Percentiles rank a stretch among this genome's conserved stretches.
Evolutionary conservation across 352 stramenopile genomes (phyloP).

Genomic region (Thalassiosira gravida): DNA sequence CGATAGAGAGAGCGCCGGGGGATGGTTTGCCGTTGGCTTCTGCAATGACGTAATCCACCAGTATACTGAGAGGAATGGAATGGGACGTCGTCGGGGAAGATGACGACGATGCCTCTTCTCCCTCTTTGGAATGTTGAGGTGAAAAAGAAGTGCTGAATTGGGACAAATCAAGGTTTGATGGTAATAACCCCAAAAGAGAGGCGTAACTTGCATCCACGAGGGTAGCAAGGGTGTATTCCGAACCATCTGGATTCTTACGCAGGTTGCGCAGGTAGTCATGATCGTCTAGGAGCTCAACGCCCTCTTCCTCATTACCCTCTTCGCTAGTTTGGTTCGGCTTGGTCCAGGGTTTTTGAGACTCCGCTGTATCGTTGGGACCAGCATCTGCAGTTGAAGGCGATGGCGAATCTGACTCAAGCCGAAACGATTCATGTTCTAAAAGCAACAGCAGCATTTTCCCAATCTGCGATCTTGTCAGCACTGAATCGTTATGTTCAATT

Average conservation of each 20-base stretch:
- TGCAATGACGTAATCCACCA: conserved; percentile 67
- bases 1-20: conserved; percentile 10
- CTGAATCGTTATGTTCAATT: conserved; percentile 1
- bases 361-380: not conserved
- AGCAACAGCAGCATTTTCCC: conserved; percentile 69
- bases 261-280: conserved; percentile 19
- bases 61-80: conserved; percentile 44
- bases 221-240: conserved; percentile 21
- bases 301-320: conserved; percentile 9
- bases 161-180: conserved; percentile 50
- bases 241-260: conserved; percentile 14
- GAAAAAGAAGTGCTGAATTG: conserved; percentile 20
- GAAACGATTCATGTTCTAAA: conserved; percentile 68
- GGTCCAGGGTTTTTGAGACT: conserved; percentile 11
- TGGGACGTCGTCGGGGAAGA: conserved; percentile 1
- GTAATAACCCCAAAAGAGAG: conserved; percentile 59
- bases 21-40: conserved; percentile 25
- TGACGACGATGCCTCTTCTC: conserved; percentile 2
- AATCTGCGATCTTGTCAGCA: conserved; percentile 59
- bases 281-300: conserved; percentile 27
- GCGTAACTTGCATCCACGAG: conserved; percentile 65
- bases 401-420: conserved; percentile 58
- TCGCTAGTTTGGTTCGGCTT: not conserved
- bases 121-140: no score
- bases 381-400: not conserved